Base-by-base conservation (phyloP, 257 asterid genomes). In the Catharanthus roseus region DNA sequence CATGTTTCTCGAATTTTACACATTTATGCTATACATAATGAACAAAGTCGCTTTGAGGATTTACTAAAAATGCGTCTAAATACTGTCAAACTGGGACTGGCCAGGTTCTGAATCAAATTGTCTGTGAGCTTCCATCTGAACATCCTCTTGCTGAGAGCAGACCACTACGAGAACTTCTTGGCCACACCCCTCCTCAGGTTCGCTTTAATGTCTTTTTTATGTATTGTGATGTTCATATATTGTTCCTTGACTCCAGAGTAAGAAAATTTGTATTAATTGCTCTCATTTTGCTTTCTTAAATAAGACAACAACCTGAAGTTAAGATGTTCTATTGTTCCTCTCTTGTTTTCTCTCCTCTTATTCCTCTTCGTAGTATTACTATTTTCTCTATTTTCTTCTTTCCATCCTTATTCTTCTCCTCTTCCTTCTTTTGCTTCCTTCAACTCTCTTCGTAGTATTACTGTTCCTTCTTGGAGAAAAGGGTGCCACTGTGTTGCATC, bases 181-280 rank as follows among this genome's bases (percentile, higher is more conserved):
- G 99, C 54, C 99, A 95, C 82, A 95, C 97, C 0, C 97, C 96
- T 56, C 88, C 95, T 66, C 99, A 93, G 97, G 99, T 93, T 75
- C 72, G 16, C 11, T 65, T n/a, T 60, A 34, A 16, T 24, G 23
- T 49, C 77, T 63, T 65, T 53, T 24, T 23, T 31, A 21, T 34
- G 47, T 45, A 47, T 18, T 50, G n/a, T n/a, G n/a, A 2, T 68
- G 13, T 8, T 28, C 13, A 4, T 33, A 51, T n/a, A 18, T 68
- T 60, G 21, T 19, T 12, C 65, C 68, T 41, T 61, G 29, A 4
- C 28, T 21, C 58, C 0, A 21, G 4, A 26, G 55, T 1, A 49
- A 49, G 55, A 18, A 47, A 2, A 28, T 12, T 47, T 24, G 9
- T 26, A 1, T 10, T 26, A 3, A 56, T 56, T 13, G 33, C 0